Base-by-base conservation (phyloP, 345 rosid species). In the Adansonia digitata region DNA sequence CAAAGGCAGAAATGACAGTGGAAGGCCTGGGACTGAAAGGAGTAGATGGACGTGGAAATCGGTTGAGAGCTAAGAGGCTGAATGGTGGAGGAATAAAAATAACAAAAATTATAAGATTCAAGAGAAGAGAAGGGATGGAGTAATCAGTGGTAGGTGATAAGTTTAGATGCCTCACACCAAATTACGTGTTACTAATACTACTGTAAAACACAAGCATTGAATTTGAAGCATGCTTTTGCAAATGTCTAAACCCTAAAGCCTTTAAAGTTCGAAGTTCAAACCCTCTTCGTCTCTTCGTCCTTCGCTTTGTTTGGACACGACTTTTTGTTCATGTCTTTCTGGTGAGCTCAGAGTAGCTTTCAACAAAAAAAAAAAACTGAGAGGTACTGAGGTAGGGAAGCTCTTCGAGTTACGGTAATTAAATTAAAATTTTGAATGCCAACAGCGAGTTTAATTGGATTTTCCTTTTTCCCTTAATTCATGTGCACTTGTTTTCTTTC, bases 111-210 rank as follows among this genome's bases (percentile, higher is more conserved):
- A 31, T 31, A 51, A 22, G 11, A 55, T 22, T 11, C 1, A 24
- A 55, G 61, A 11, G 61, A 55, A 53, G 59, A 31, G 34, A 53
- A 82, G 88, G 75, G 73, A 80, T 80, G 93, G 92, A 87, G 91
- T 88, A 87, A 81, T 92, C 97, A 87, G 89, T 49, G 89, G 85
- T 90, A 78, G 98, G 94, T 94, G 87, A 80, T 78, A 82, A 84
- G 84, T 84, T 77, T 86, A 84, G 82, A 80, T 59, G 72, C 26
- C 76, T 68, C 60, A 2, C 71, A 75, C 66, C 56, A 59, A 71
- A 75, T 62, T 49, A 40, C 79, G 57, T 76, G 37, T 35, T 52
- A 51, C n/a, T 26, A 40, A 76, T 29, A 70, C 26, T 71, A 62
- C 79, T 65, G 86, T 81, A 77, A 77, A 81, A 79, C 73, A 61